Evolutionary conservation across 148 eudicot genomes (phyloP), one percentile per base, ranked within the genome.

Genomic region (Rhododendron mucronatum): DNA sequence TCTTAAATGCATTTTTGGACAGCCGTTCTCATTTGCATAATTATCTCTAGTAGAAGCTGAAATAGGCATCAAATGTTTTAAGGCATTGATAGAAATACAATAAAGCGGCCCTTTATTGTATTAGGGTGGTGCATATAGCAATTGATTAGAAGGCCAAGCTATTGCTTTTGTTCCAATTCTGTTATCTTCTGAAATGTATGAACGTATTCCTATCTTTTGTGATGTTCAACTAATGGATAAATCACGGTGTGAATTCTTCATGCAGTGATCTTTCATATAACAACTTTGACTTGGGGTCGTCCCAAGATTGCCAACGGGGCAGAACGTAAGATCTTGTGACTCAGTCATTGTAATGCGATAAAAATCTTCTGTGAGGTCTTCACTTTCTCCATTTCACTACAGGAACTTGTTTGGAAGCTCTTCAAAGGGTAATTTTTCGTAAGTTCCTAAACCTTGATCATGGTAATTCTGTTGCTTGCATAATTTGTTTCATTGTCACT

Each of bases 221-320:
- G 71, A 71, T 2, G 1, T 28, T 71, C 15, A 13, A 71, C 7
- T 12, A 30, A 13, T 35, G 21, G 21, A 16, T 28, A 28, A 48
- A 50, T 51, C 39, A 80, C 5, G 16, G 41, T 80, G 9, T 71
- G 47, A 48, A 51, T 45, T 80, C 28, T 87, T 10, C 44, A 0
- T 81, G 26, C 89, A 88, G 89, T 88, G 89, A 88, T 65, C 67
- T 88, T 41, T 88, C 89, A 63, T 88, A 81, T 84, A 88, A 88
- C 83, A 88, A 85, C 78, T 71, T 88, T 30, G 55, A 18, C 75
- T 63, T 69, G 5, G 86, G 47, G 35, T 10, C 44, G 7, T 41
- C 50, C 81, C 61, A 1, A 59, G 59, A n/a, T 55, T 88, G 87
- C 63, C 85, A 82, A 65, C 63, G 15, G 44, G n/a, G 45, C 6